phyloP scores from a whole-genome alignment of 139 green algal genomes.

The Asterochloris erici region DNA sequence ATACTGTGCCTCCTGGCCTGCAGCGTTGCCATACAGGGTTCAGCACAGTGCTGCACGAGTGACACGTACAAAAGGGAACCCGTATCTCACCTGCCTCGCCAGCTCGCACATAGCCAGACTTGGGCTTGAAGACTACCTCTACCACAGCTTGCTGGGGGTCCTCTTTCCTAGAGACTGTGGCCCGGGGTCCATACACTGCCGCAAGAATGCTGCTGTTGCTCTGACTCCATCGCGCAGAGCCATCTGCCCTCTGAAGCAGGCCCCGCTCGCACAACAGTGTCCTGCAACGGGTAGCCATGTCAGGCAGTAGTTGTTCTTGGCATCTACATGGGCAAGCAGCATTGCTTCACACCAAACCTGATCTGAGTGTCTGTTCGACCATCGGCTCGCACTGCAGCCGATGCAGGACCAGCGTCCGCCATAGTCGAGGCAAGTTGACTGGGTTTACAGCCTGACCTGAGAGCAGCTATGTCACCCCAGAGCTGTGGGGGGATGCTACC shows the following conservation, averaged over 20 bases:
- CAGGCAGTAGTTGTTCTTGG: neutral
- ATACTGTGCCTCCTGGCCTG: neutral
- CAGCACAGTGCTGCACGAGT: neutral
- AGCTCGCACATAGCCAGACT: constrained; percentile 26
- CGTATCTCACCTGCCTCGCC: neutral
- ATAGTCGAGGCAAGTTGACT: no score
- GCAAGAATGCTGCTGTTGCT: constrained; percentile 57
- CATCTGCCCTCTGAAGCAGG: constrained; percentile 57
- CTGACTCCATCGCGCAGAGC: constrained; percentile 60
- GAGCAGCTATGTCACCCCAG: no score
- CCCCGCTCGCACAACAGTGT: constrained; percentile 48
- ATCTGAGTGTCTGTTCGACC: neutral
- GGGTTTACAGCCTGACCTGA: no score
- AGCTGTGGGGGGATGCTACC: no score
- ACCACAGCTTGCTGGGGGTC: constrained; percentile 54
- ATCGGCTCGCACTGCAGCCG: neutral
- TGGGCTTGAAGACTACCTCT: constrained; percentile 59
- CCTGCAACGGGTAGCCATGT: constrained; percentile 21
- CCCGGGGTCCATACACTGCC: constrained; percentile 55
- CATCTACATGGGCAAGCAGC: neutral
- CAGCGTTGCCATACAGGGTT: neutral
- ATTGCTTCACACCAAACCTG: neutral
- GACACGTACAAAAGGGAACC: no score
- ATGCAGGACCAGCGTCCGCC: neutral
- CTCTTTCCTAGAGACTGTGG: constrained; percentile 41